phyloP scores from a whole-genome alignment of 805 yeast genomes.

The Crinitomyces ghanaensis region DNA sequence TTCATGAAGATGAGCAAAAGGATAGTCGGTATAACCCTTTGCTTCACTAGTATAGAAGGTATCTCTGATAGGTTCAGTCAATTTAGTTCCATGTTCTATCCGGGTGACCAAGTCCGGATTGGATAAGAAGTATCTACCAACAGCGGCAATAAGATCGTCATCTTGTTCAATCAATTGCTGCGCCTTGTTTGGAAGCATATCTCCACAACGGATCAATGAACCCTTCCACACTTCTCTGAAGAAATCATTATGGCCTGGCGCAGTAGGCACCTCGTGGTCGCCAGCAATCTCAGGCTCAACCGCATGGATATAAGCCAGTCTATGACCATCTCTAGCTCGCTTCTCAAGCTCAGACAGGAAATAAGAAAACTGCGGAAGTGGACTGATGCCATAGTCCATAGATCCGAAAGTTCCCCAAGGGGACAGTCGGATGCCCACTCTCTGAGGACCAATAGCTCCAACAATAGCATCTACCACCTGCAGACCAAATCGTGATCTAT shows the following conservation, averaged over 20 bases:
- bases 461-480: conserved; percentile 37
- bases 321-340: conserved; percentile 28
- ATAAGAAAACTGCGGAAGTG: conserved; percentile 33
- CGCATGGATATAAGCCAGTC: conserved; percentile 33
- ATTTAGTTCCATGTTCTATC: conserved; percentile 30
- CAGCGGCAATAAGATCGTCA: conserved; percentile 23
- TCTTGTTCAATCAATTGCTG: conserved; percentile 21
- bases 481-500: conserved; percentile 38
- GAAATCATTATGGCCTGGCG: not conserved
- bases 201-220: too few relatives aligned
- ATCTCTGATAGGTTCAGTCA: conserved; percentile 37
- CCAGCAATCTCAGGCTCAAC: conserved; percentile 32
- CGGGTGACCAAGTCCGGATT: conserved; percentile 45
- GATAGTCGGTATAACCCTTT: conserved; percentile 10
- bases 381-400: conserved; percentile 18
- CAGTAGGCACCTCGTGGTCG: conserved; percentile 7
- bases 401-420: conserved; percentile 20
- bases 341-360: conserved; percentile 29
- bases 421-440: conserved; percentile 28
- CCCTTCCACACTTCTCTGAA: not conserved
- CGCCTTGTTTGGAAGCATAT: conserved; percentile 8
- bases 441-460: conserved; percentile 27
- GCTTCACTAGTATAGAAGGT: conserved; percentile 31
- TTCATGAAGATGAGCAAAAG: too few relatives aligned
- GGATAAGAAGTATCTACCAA: conserved; percentile 40